Percentiles rank a stretch among this genome's conserved stretches.
phyloP scores from a whole-genome alignment of 148 eudicot genomes.

The Chenopodium quinoa region DNA sequence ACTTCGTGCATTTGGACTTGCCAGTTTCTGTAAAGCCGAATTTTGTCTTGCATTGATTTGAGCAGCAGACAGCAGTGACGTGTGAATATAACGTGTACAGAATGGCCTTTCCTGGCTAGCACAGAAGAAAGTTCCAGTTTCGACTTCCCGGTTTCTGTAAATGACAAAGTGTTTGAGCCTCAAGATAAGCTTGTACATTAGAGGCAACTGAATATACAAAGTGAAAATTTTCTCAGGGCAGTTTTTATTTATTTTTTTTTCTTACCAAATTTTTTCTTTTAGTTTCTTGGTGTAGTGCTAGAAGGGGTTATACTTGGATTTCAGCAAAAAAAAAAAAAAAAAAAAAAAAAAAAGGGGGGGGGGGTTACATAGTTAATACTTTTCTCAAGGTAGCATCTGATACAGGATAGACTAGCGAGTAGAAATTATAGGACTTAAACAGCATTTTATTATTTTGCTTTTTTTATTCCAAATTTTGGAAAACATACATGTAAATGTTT shows the following conservation, averaged over 20 bases:
- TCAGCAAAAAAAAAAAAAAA: too few species aligned
- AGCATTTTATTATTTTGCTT: neutral
- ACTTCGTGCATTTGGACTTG: neutral
- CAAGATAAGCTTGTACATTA: constrained; percentile 23
- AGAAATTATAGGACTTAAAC: neutral
- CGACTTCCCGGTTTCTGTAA: constrained; percentile 15
- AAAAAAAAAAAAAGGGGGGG: too few species aligned
- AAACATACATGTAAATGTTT: constrained; percentile 14
- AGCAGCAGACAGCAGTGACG: constrained; percentile 14
- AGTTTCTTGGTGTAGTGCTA: neutral
- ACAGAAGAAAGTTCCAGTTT: constrained; percentile 15
- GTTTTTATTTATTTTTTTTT: neutral
- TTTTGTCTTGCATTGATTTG: neutral
- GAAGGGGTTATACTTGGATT: neutral
- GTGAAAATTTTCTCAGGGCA: neutral
- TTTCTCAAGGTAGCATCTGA: neutral
- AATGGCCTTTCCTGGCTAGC: constrained; percentile 17
- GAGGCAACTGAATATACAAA: constrained; percentile 15
- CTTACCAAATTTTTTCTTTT: neutral
- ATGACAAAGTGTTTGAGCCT: constrained; percentile 14
- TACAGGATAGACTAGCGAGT: neutral
- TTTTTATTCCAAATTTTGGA: neutral
- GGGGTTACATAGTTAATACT: too few species aligned
- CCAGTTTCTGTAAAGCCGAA: constrained; percentile 8
- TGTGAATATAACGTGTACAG: constrained; percentile 28